These are phyloP conservation scores for Xylariaceae sp. DNA, from an alignment of 2,329 filamentous ascomycete species.

Conservation along the genomic window DNA sequence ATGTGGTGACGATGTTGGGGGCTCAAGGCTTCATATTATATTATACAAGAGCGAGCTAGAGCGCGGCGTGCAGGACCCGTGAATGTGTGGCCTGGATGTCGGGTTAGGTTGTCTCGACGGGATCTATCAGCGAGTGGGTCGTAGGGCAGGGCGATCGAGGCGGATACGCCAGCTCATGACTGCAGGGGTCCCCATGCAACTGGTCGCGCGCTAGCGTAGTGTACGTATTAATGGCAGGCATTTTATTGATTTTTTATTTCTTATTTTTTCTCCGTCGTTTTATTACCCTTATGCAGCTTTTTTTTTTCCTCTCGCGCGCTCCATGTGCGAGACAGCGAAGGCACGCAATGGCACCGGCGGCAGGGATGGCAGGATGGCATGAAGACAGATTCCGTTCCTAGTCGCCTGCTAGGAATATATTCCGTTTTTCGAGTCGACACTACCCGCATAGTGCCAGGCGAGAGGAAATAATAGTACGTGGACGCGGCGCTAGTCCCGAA, in stretches of 20 bases:
- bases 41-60: slow-evolving; percentile 10
- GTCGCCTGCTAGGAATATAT: too few relatives aligned
- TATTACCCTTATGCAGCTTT: neutral
- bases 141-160: slow-evolving; percentile 20
- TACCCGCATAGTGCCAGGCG: too few relatives aligned
- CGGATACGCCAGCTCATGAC: slow-evolving; percentile 19
- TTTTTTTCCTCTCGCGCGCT: neutral
- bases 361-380: too few relatives aligned
- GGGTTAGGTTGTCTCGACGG: slow-evolving; percentile 16
- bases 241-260: slow-evolving; percentile 2
- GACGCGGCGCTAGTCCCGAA: too few relatives aligned
- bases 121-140: slow-evolving; percentile 19
- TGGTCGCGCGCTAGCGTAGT: neutral
- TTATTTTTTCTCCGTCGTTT: neutral
- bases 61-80: slow-evolving; percentile 13
- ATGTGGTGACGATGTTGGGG: slow-evolving; percentile 16
- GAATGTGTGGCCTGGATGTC: slow-evolving; percentile 12
- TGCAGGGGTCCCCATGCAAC: slow-evolving; percentile 8
- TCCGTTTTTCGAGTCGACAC: too few relatives aligned
- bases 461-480: too few relatives aligned
- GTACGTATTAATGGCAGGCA: slow-evolving; percentile 10
- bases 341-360: too few relatives aligned
- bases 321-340: too few relatives aligned
- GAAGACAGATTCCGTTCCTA: too few relatives aligned
- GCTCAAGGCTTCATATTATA: slow-evolving; percentile 22